Conservation (phyloP, 2,329 filamentous ascomycete genomes). For the Alternaria metachromatica region DNA sequence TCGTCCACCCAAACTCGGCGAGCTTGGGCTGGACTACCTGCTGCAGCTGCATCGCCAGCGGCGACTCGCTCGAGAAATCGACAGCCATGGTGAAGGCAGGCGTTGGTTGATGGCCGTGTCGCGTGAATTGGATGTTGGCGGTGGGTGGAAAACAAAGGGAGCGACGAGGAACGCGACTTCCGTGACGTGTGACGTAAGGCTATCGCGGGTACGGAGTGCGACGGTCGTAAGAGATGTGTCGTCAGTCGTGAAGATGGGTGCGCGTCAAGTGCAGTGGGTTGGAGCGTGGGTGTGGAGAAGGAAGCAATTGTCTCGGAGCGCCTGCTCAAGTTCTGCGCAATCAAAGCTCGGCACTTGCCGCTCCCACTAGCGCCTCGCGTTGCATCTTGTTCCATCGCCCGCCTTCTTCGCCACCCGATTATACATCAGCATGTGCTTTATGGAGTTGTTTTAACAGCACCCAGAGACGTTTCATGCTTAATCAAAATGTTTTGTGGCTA, state of each 20-base stretch:
- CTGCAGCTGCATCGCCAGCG: conserved; percentile 83
- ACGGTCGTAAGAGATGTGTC: conserved; percentile 16
- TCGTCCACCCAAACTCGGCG: conserved; percentile 90
- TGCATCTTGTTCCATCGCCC: neutral
- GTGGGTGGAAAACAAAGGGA: conserved; percentile 27
- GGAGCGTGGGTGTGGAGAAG: conserved; percentile 12
- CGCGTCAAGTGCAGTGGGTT: conserved; percentile 7
- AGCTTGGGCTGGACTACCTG: conserved; percentile 87
- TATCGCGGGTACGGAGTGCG: conserved; percentile 19
- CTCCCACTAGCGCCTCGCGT: conserved; percentile 5
- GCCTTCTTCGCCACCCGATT: conserved; percentile 1
- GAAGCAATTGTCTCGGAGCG: conserved; percentile 13
- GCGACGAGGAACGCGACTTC: conserved; percentile 32
- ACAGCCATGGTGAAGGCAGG: conserved; percentile 68
- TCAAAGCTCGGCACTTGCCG: conserved; percentile 18
- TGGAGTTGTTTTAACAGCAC: neutral
- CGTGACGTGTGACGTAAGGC: conserved; percentile 17
- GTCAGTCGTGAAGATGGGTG: conserved; percentile 19
- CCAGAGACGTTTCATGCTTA: neutral
- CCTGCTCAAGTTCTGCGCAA: conserved; percentile 22
- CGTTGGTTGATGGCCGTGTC: conserved; percentile 12
- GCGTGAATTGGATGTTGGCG: conserved; percentile 20
- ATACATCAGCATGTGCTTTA: neutral
- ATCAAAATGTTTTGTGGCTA: too few relatives aligned
- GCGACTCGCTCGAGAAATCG: conserved; percentile 77